Conservation (phyloP, 2,329 filamentous ascomycete species). For the Cladosporium sp. region DNA sequence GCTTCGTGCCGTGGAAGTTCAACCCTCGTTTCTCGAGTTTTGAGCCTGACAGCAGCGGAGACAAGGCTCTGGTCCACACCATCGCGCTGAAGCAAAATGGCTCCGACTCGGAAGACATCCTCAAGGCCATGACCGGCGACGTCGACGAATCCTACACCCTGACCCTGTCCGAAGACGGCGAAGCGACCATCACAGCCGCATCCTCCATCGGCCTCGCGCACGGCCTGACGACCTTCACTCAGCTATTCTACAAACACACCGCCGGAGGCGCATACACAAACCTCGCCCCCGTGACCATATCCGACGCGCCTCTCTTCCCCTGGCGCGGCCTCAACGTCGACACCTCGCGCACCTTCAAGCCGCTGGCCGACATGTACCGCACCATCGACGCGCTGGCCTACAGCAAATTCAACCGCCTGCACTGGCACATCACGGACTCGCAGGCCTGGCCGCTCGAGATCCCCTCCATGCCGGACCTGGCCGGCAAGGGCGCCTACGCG, state of each 20-base stretch:
- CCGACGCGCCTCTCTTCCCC: slow-evolving; percentile 66
- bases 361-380: slow-evolving; percentile 60
- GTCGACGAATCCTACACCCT: slow-evolving; percentile 74
- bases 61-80: slow-evolving; percentile 47
- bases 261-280: slow-evolving; percentile 57
- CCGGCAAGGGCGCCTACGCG: slow-evolving; percentile 67
- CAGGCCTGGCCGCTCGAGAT: slow-evolving; percentile 84
- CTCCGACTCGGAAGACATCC: slow-evolving; percentile 47
- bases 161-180: slow-evolving; percentile 51
- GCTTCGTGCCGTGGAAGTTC: slow-evolving; percentile 74
- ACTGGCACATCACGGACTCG: slow-evolving; percentile 74
- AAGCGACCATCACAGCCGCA: slow-evolving; percentile 56
- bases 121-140: slow-evolving; percentile 55
- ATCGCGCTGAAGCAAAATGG: slow-evolving; percentile 57
- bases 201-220: slow-evolving; percentile 64
- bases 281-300: slow-evolving; percentile 62
- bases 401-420: slow-evolving; percentile 78
- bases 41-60: slow-evolving; percentile 50
- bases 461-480: slow-evolving; percentile 64
- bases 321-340: slow-evolving; percentile 79
- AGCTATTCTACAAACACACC: slow-evolving; percentile 72
- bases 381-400: slow-evolving; percentile 70
- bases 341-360: slow-evolving; percentile 66
- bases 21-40: slow-evolving; percentile 57
- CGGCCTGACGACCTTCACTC: slow-evolving; percentile 69